A percentile compares a stretch with the other conserved stretches of the same genome.
Evolutionary conservation across 2,329 filamentous ascomycete species (phyloP).

Genomic region (Penicillium sp.): DNA sequence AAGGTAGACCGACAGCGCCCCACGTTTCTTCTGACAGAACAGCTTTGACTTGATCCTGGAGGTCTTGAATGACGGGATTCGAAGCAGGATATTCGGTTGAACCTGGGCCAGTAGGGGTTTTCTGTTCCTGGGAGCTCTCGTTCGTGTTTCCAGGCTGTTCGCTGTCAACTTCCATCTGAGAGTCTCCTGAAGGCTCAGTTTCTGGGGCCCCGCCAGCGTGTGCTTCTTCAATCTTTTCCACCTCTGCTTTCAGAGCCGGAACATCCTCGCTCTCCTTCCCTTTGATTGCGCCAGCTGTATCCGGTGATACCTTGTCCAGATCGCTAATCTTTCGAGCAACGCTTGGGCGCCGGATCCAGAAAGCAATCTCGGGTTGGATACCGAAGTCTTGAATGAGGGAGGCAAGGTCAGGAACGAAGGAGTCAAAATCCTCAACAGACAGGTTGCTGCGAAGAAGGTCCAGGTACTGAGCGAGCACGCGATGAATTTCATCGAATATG

Average conservation of each 20-base stretch:
- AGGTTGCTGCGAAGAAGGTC: conserved; percentile 85
- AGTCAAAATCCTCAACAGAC: conserved; percentile 75
- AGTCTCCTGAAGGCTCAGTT: conserved; percentile 27
- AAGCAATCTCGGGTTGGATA: conserved; percentile 79
- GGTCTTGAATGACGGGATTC: conserved; percentile 72
- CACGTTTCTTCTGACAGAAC: conserved; percentile 68
- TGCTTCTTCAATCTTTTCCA: conserved; percentile 41
- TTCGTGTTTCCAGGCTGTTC: conserved; percentile 27
- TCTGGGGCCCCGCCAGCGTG: conserved; percentile 31
- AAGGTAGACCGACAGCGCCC: conserved; percentile 74
- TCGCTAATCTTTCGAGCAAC: conserved; percentile 68
- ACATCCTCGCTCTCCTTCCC: conserved; percentile 30
- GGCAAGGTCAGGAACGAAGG: conserved; percentile 74
- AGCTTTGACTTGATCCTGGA: conserved; percentile 71
- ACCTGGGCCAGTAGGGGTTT: conserved; percentile 32
- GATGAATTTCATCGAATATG: conserved; percentile 87
- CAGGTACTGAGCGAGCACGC: conserved; percentile 83
- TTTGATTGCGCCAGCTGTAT: conserved; percentile 27
- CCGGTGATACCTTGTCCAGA: conserved; percentile 40
- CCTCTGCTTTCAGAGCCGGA: conserved; percentile 21
- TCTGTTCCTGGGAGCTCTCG: conserved; percentile 23
- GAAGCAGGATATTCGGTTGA: conserved; percentile 56
- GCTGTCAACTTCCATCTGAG: conserved; percentile 43
- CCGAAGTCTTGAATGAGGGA: conserved; percentile 78
- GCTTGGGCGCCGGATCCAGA: conserved; percentile 78